Evolutionary conservation across 495 filamentous ascomycete species (phyloP).

Genomic region (Neurospora sp.): DNA sequence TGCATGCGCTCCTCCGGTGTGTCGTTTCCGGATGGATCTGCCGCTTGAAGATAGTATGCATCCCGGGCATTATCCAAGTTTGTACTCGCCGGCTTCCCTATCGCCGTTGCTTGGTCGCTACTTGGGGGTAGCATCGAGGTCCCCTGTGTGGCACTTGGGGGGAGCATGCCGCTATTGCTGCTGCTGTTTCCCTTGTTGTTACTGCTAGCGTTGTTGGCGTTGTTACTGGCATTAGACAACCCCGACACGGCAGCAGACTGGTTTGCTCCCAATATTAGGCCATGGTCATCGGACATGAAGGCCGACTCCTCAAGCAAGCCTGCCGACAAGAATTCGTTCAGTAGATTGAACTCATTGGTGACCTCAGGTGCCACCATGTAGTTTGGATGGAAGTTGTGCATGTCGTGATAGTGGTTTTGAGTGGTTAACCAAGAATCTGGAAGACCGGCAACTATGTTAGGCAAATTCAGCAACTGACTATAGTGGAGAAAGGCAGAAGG

Average conservation of each 20-base stretch:
- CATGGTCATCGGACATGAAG: constrained; percentile 51
- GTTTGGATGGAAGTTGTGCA: constrained; percentile 86
- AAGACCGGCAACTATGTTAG: constrained; percentile 35
- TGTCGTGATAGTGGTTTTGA: constrained; percentile 81
- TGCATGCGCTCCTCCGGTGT: constrained; percentile 92
- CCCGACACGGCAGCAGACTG: constrained; percentile 22
- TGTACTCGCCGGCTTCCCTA: constrained; percentile 47
- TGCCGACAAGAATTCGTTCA: constrained; percentile 90
- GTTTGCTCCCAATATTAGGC: constrained; percentile 26
- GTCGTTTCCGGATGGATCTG: constrained; percentile 86
- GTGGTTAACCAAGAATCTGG: constrained; percentile 47
- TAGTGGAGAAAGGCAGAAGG: constrained; percentile 12
- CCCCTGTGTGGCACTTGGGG: constrained; percentile 28
- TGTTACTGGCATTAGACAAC: constrained; percentile 23
- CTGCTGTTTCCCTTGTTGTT: constrained; percentile 17
- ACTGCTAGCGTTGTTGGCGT: constrained; percentile 14
- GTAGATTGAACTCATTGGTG: constrained; percentile 87
- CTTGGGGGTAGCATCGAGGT: constrained; percentile 37
- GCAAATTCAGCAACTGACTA: constrained; percentile 28
- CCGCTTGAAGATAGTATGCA: constrained; percentile 95
- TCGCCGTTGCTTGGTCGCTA: constrained; percentile 42
- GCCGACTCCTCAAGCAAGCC: constrained; percentile 73
- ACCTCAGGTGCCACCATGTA: constrained; percentile 96
- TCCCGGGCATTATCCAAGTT: constrained; percentile 70
- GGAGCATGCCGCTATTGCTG: constrained; percentile 29